Evolutionary conservation across 1,139 yeast species (phyloP), one percentile per base, ranked within the genome.

Genomic region (Candida buenavistaensis): DNA sequence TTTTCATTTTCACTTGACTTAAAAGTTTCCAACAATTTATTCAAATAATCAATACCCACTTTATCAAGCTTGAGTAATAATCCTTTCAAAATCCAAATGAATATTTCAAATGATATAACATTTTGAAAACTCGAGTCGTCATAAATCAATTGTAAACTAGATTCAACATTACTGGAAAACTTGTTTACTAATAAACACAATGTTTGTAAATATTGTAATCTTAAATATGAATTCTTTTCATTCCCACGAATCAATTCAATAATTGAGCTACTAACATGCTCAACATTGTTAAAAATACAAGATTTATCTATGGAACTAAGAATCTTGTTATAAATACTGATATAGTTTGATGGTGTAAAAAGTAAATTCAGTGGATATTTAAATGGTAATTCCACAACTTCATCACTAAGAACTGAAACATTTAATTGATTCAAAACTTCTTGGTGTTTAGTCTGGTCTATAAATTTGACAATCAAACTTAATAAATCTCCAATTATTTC

Each of bases 1-100:
- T 32, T 10, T 11, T 26, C 15, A 30, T 16, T 74, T 26, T 68
- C 69, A 10, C 70, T 71, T 4, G 71, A 72, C 12, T 39, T 20
- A 42, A 66, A 66, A 36, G 74, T 67, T 36, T 62, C 63, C 14
- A 66, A 50, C 9, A 67, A 74, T 49, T 41, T 48, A 50, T 28
- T 56, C 52, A 44, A 72, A 56, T 65, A 65, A 5, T 50, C 51
- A n/a, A 63, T 55, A 0, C 82, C 81, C 1, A 48, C 32, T 3
- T 63, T 52, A 42, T 84, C 82, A 38, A 75, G 72, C 46, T 74
- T 78, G 53, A 86, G 52, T 1, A 86, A 52, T 32, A 85, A 65
- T 0, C 86, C 94, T 54, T 87, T 89, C 19, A 80, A 63, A 5
- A 80, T 57, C 96, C 96, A 88, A 1, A 80, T 63, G 20, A 69